phyloP scores from a whole-genome alignment of 345 rosid genomes.

The Acer campestre region DNA sequence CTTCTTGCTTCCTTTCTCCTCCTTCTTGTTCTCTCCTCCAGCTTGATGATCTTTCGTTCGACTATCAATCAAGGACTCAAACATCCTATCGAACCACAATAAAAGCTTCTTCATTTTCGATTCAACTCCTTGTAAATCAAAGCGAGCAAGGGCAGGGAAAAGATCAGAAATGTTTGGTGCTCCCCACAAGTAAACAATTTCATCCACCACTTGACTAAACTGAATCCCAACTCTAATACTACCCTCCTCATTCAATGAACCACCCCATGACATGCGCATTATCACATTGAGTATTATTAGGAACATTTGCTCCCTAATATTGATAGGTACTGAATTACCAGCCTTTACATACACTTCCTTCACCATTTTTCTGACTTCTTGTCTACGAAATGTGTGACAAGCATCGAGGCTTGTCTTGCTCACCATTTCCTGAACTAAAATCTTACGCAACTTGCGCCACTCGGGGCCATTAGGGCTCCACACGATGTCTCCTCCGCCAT shows the following conservation, averaged over 20 bases:
- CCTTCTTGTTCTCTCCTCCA: too few species aligned
- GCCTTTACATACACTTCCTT: conserved; percentile 18
- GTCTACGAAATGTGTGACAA: conserved; percentile 29
- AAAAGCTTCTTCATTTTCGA: conserved; percentile 25
- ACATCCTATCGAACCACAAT: conserved; percentile 31
- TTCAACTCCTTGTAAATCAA: conserved; percentile 59
- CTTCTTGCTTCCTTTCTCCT: conserved; percentile 11
- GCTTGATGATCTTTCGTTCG: conserved; percentile 17
- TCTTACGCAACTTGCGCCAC: conserved; percentile 30
- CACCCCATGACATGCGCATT: conserved; percentile 57
- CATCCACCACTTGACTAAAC: conserved; percentile 31
- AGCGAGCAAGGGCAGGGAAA: conserved; percentile 45
- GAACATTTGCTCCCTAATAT: conserved; percentile 40
- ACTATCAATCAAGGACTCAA: conserved; percentile 24
- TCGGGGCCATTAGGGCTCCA: conserved; percentile 20
- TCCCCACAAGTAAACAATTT: conserved; percentile 37
- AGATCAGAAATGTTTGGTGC: conserved; percentile 54
- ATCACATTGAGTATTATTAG: conserved; percentile 40
- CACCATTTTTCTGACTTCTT: conserved; percentile 31
- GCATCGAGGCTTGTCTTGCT: conserved; percentile 37
- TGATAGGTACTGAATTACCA: conserved; percentile 27
- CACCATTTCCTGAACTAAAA: conserved; percentile 29
- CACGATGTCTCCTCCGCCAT: conserved; percentile 23
- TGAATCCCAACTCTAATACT: conserved; percentile 34
- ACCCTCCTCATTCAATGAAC: conserved; percentile 38